Evolutionary conservation across 441 rosid species (phyloP), one percentile per base, ranked within the genome.

Genomic region (Raphanus hybrid): DNA sequence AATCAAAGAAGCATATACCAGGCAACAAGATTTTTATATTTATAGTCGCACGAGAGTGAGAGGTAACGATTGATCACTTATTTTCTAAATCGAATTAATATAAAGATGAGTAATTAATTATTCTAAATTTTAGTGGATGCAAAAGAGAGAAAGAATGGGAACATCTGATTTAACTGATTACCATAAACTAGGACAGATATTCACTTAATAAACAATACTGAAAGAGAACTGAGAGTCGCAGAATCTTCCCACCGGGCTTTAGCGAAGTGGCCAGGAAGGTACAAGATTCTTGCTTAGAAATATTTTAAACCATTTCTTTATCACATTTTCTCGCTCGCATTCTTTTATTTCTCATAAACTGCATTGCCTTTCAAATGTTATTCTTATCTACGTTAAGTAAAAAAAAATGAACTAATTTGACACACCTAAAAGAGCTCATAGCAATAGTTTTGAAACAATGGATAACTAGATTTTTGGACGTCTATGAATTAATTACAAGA

Each of bases 261-360:
- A 91, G 79, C 89, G 94, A 89, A 88, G 90, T 92, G 94, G 93
- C 78, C 76, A 39, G 83, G 88, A 93, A 91, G 97, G 90, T 88
- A 85, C 73, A 82, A 89, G 94, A 92, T 94, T 90, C 98, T 85
- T 29, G 34, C 5, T 29, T 29, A 29, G 34, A 29, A 29, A 29
- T 29, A 29, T 29, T 29, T 29, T 29, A 29, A 29, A 29, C 34
- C 34, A 3, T 29, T 29, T 29, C 34, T 29, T 29, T 29, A 23
- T 23, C 26, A 23, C 26, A 23, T 23, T 23, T 23, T 23, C 26
- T 23, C 26, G 26, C 2, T 23, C 26, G 26, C 26, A 23, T 23
- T 23, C 26, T 23, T 23, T 23, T 23, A 23, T 23, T 23, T 23
- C 26, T 23, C 26, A 23, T 23, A 23, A 23, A 23, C 26, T 23